phyloP scores from a whole-genome alignment of 1,139 yeast genomes.

The Magnusiomyces fungicola region DNA sequence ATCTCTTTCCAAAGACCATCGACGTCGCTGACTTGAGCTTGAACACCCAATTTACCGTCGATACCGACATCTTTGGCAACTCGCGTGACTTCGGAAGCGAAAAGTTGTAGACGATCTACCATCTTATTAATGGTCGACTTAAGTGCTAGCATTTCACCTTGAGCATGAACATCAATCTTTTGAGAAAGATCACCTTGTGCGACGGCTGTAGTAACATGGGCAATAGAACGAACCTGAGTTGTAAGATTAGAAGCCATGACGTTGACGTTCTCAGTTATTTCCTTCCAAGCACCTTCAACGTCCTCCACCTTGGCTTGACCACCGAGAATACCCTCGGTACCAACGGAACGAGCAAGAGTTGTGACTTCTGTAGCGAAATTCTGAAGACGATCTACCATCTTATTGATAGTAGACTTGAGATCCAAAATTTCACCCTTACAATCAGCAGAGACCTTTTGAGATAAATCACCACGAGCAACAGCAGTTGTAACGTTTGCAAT shows the following conservation, averaged over 20 bases:
- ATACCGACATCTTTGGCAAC: slow-evolving; percentile 92
- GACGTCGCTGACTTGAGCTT: slow-evolving; percentile 84
- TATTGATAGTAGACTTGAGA: slow-evolving; percentile 69
- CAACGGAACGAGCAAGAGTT: slow-evolving; percentile 79
- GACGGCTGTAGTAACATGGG: slow-evolving; percentile 86
- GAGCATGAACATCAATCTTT: slow-evolving; percentile 83
- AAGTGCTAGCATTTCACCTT: slow-evolving; percentile 70
- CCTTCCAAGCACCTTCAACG: slow-evolving; percentile 92
- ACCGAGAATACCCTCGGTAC: slow-evolving; percentile 82
- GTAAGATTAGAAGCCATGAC: slow-evolving; percentile 86
- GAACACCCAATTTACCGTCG: slow-evolving; percentile 86
- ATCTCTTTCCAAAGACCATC: slow-evolving; percentile 91
- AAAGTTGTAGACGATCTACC: slow-evolving; percentile 85
- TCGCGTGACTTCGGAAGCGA: slow-evolving; percentile 81
- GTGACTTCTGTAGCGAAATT: slow-evolving; percentile 88
- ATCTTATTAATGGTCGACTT: slow-evolving; percentile 78
- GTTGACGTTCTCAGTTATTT: slow-evolving; percentile 81
- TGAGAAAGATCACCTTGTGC: slow-evolving; percentile 87
- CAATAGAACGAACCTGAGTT: slow-evolving; percentile 82
- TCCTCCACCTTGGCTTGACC: slow-evolving; percentile 91
- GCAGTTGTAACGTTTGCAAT: slow-evolving; percentile 90
- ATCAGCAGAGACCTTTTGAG: slow-evolving; percentile 80
- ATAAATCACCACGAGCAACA: slow-evolving; percentile 83
- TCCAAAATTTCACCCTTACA: slow-evolving; percentile 84
- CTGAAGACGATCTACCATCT: slow-evolving; percentile 84